phyloP scores from a whole-genome alignment of 805 yeast genomes.

The Deakozyma indianensis region DNA sequence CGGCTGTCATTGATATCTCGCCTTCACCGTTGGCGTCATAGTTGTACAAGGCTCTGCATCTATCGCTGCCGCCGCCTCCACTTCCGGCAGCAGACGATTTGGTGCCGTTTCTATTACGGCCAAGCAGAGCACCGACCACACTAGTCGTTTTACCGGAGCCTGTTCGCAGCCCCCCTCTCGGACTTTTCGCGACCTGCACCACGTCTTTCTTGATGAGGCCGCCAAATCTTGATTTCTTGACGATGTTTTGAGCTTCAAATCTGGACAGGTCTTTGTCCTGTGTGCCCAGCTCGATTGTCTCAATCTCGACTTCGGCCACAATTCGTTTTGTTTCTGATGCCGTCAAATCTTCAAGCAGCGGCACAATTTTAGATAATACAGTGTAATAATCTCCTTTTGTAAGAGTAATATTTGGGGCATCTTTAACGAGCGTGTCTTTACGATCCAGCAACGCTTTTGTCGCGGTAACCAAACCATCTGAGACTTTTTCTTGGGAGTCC shows the following conservation, averaged over 20 bases:
- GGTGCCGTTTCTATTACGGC: conserved; percentile 9
- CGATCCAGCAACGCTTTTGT: conserved; percentile 8
- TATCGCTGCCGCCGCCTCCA: conserved; percentile 5
- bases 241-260: not conserved
- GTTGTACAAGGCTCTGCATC: conserved; percentile 44
- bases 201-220: conserved; percentile 13
- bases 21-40: conserved; percentile 62
- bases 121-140: conserved; percentile 11
- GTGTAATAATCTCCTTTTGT: conserved; percentile 1
- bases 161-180: conserved; percentile 2
- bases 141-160: conserved; percentile 10
- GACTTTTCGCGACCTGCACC: conserved; percentile 13
- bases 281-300: conserved; percentile 75
- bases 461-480: conserved; percentile 8
- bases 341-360: conserved; percentile 23
- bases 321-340: conserved; percentile 61
- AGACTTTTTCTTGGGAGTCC: conserved; percentile 8
- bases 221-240: not conserved
- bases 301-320: conserved; percentile 72
- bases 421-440: conserved; percentile 1
- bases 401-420: not conserved
- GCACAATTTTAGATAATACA: conserved; percentile 15
- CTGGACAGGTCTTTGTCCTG: conserved; percentile 38
- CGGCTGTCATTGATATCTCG: conserved; percentile 48
- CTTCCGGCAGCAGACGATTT: conserved; percentile 10